Base-by-base conservation (phyloP, 805 yeast genomes). In the Candida corydali region DNA sequence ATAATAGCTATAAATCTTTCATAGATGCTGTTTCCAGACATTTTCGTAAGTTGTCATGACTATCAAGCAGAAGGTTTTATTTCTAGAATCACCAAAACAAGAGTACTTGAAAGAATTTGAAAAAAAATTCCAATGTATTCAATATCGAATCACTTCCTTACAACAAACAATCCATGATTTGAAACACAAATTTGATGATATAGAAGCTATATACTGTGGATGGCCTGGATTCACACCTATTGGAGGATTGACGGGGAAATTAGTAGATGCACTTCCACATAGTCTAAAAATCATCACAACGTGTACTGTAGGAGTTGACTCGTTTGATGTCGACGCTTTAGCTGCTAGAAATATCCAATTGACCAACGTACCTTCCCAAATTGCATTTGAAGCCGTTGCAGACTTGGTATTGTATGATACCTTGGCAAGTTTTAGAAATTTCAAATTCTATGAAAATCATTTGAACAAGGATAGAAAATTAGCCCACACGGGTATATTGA, bases 321-420 rank as follows among this genome's bases (percentile, higher is more conserved):
- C 63, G 11, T 69, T 71, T 41, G 78, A 78, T 47, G 56, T 66
- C 1, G 57, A 49, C 0, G 60, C 55, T 1, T 54, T 80, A 57
- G 50, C 57, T 7, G 49, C 54, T 10, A 54, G 57, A 31, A 72
- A 71, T 8, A 74, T 85, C 16, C 51, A 61, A 6, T 63, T 85
- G 40, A 75, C 84, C 41, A 82, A 85, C 50, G 78, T 78, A 17
- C 70, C 73, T 1, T 56, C 70, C 9, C 49, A 34, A 73, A 84
- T 52, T 61, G 78, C 83, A 0, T 76, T 84, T 1, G 75, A 69
- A 31, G 80, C 83, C 10, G 94, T 85, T 23, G 85, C 91, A 3
- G 94, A 85, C 46, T 59, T 80, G 39, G 91, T 81, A 2, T 60
- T 83, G 31, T 72, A 65, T 49, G 68, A 80, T 46, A 61, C 83